Evolutionary conservation across 495 filamentous ascomycete genomes (phyloP), one percentile per base, ranked within the genome.

Genomic region (Pseudotulostoma volvatum): DNA sequence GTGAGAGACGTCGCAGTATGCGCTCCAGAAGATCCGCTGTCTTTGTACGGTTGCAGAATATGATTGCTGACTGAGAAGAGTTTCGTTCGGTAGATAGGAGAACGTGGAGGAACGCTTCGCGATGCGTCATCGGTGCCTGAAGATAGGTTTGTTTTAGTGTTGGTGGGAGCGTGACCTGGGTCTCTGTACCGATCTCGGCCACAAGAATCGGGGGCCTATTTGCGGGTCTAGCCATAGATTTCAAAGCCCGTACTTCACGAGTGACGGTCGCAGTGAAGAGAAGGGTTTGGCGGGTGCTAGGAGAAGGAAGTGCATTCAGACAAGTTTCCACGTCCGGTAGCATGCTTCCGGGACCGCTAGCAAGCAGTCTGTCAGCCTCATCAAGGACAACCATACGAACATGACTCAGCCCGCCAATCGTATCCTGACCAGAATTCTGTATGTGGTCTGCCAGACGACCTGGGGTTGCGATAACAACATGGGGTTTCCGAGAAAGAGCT

Each of bases 261-360:
- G 92, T 96, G 17, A 96, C 68, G 3, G 90, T 97, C 9, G 90
- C 90, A 1, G 90, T 97, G 64, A 96, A 97, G n/a, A 96, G 74
- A 31, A 87, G 74, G 7, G 86, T 93, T 47, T 94, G 92, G 9
- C 90, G 73, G 47, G 84, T 66, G 1, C 63, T 52, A 0, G 68
- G 58, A 0, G 84, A 73, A 1, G 90, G 88, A 1, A 96, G 71
- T 1, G 76, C 73, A 3, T 68, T 72, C 3, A 99, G 66, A 51
- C 87, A 94, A 33, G 79, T 84, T 49, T 86, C 85, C 1, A 99
- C 72, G 54, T 95, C 90, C 16, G 81, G 76, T n/a, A 93, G 67
- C 86, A 93, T 93, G 60, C 78, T 84, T 8, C 85, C 86, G 3
- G 67, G 64, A 21, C 73, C 76, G 18, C 74, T 68, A 18, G 81